Evolutionary conservation across 441 rosid species (phyloP), one percentile per base, ranked within the genome.

Genomic region (Pelargonium australe): DNA sequence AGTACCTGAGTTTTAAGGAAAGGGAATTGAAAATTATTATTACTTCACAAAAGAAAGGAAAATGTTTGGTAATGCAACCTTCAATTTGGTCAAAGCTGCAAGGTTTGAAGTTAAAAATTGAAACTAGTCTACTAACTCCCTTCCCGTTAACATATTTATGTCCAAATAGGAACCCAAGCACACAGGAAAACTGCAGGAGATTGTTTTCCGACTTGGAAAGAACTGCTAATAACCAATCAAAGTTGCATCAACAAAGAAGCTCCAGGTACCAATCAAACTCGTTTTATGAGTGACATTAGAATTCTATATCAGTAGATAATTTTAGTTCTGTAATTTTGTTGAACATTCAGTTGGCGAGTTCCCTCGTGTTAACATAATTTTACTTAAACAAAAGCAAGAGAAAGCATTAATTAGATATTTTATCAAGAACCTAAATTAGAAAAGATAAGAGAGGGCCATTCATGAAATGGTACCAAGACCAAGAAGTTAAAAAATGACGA

Each of bases 1-100:
- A 95, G 84, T 95, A 95, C 70, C 98, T 92, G 85, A 2, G 76
- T 65, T 8, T 23, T 17, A 34, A 66, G 34, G 67, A 34, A 2
- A 13, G 8, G 14, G 55, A 49, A 49, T 49, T 49, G 7, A 49
- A 49, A 49, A 10, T 49, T 3, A 34, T 34, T 34, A 4, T 34
- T 34, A 34, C 37, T 4, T 34, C 37, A 34, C 37, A 34, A 34
- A 34, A 34, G 37, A 34, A 34, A 34, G 37, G 37, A 34, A 34
- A 34, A 34, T 34, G 37, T 34, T 1, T 34, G 5, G 37, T 34
- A 34, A 34, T 34, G 37, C 37, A 34, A 34, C 37, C 37, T 34
- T 34, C 5, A 34, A 34, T 34, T 34, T 4, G 37, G 37, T 3
- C 37, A 34, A 34, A 34, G 37, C 37, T 34, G 37, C 37, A 34